Base-by-base conservation (phyloP, 1,139 yeast genomes). In the Sugiyamaella sp. region DNA sequence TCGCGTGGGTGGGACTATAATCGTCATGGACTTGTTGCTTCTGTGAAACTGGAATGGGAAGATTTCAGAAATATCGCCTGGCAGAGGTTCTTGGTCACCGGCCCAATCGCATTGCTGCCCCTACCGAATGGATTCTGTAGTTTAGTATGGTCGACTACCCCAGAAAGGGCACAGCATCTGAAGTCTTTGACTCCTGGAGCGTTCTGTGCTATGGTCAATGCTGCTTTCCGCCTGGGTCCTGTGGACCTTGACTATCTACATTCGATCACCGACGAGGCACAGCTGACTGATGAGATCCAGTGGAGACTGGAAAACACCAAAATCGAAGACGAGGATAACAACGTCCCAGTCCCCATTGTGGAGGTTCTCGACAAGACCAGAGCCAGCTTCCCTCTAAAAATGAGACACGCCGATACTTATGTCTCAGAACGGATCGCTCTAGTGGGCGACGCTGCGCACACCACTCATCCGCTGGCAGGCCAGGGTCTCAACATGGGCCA, bases 401-500 rank as follows among this genome's bases (percentile, higher is more conserved):
- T 91, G 76, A 83, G 91, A 22, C 98, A 95, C 66, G 96, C 97
- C 2, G 98, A 93, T 65, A 81, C 88, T 0, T 93, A 95, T 67
- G 82, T 89, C 14, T 81, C 83, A 1, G 91, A 88, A 3, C 77
- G 99, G 61, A 80, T 91, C 32, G 99, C 98, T 0, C 75, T 93
- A 19, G 86, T 93, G 8, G 99, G 99, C 19, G 99, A 93, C 71
- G 99, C 99, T 1, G 99, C 98, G 0, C 99, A 93, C 63, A 86
- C 98, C 0, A 89, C 96, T 1, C 99, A 93, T 69, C 99, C 99
- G 1, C 76, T 93, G 56, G 98, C 98, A 1, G 99, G 99, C 3
- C 99, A 95, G 71, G 99, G 99, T 14, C 79, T 93, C 57, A 93
- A 93, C 69, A 90, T 93, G 96, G 99, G 99, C n/a, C 97, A 91